Evolutionary conservation across 345 rosid species (phyloP), one percentile per base, ranked within the genome.

Genomic region (Euphorbia lathyris): DNA sequence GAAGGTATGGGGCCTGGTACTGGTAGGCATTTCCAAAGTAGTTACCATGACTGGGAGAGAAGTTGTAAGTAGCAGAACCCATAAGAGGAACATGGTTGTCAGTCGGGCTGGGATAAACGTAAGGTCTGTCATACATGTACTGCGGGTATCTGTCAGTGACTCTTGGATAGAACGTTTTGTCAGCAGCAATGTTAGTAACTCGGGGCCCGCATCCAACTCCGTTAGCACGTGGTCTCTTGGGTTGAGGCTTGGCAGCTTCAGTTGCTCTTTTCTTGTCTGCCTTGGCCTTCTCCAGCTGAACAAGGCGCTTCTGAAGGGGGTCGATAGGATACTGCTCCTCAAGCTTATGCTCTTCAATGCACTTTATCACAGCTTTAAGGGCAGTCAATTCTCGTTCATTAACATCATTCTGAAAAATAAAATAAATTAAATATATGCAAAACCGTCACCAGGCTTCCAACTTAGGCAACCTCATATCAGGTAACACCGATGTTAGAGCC

Each of bases 291-390:
- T 92, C 97, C 16, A 95, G 88, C 80, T 84, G 91, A 66, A 86
- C 69, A 70, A 96, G 83, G 60, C 85, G 81, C 66, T 86, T 86
- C 56, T 89, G 90, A 68, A 96, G 92, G 17, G 85, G 82, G 42
- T 87, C 97, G 20, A 72, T 71, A 17, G 93, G 90, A 77, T 83
- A 96, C 67, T 83, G 94, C 77, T 82, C 96, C 85, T 92, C 97
- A 22, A 96, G 91, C 80, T 76, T 90, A 72, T 89, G 97, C 79
- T 96, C 99, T 73, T 96, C 98, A n/a, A 96, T 80, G 86, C 99
- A 90, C 79, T 90, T 96, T 58, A 90, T 84, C 70, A 90, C 92
- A 7, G 90, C 84, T 75, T 90, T 96, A 4, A 92, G 87, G 20
- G 95, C 90, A 71, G 87, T 61, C 70, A 89, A 88, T 86, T 96